Evolutionary conservation across 2,329 filamentous ascomycete species (phyloP).

Genomic region (Aspergillus awamori): DNA sequence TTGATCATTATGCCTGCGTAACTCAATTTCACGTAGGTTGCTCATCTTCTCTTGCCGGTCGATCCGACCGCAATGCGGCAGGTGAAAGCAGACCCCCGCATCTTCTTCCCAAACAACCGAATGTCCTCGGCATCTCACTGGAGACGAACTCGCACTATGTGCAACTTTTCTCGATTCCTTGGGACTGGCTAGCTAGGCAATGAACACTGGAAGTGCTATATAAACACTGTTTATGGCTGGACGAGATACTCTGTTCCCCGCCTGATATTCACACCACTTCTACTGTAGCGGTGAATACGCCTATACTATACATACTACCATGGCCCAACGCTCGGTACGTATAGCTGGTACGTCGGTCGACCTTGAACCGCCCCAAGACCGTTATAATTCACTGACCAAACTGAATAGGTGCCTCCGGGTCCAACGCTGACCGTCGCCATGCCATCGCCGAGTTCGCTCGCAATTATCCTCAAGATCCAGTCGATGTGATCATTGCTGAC

Average conservation of each 20-base stretch:
- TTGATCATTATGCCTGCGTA: no score
- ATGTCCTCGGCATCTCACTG: slow-evolving; percentile 10
- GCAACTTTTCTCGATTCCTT: background rate
- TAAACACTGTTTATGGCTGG: background rate
- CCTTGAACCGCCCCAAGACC: background rate
- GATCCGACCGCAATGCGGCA: background rate
- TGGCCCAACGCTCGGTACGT: slow-evolving; percentile 30
- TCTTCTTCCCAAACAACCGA: slow-evolving; percentile 21
- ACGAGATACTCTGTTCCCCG: no score
- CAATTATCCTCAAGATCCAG: slow-evolving; percentile 46
- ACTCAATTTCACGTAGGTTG: background rate
- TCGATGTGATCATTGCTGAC: slow-evolving; percentile 52
- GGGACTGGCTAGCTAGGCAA: background rate
- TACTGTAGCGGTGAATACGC: background rate
- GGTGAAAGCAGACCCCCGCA: slow-evolving; percentile 14
- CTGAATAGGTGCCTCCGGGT: slow-evolving; percentile 46
- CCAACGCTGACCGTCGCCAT: slow-evolving; percentile 50
- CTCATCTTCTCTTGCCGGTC: background rate
- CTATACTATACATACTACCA: slow-evolving; percentile 4
- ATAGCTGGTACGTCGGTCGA: slow-evolving; percentile 29
- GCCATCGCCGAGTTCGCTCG: slow-evolving; percentile 48
- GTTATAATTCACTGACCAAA: background rate
- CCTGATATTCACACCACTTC: no score
- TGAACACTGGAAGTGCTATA: no score
- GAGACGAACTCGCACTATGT: background rate